Conservation (phyloP, 2,329 filamentous ascomycete species). For the Pyrenophora teres region DNA sequence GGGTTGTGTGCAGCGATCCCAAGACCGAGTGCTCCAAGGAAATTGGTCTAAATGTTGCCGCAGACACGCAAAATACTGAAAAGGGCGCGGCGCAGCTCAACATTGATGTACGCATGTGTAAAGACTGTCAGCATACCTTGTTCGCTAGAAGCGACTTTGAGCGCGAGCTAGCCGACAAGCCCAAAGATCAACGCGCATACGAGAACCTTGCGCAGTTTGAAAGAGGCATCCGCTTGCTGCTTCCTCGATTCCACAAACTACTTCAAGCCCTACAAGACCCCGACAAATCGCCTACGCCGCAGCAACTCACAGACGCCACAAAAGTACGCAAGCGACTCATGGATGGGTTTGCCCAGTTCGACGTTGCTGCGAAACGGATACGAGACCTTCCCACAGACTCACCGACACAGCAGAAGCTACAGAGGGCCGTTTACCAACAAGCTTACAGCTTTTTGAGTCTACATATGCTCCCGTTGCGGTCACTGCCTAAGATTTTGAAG, state of each 20-base stretch:
- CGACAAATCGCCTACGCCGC: constrained; percentile 65
- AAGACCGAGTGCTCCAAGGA: constrained; percentile 84
- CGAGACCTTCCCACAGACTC: constrained; percentile 77
- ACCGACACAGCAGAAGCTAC: constrained; percentile 72
- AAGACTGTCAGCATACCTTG: constrained; percentile 76
- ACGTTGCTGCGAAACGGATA: constrained; percentile 77
- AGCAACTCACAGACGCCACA: constrained; percentile 81
- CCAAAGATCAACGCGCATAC: constrained; percentile 78
- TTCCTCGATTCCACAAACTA: constrained; percentile 83
- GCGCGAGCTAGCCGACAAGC: constrained; percentile 68
- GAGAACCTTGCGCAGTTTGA: constrained; percentile 86
- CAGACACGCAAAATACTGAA: constrained; percentile 49
- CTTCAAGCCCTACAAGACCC: constrained; percentile 75
- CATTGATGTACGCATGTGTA: constrained; percentile 88
- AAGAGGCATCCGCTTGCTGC: constrained; percentile 77
- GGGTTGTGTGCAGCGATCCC: constrained; percentile 88
- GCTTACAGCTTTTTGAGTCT: constrained; percentile 83
- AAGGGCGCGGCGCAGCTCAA: constrained; percentile 62
- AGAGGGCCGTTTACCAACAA: constrained; percentile 80
- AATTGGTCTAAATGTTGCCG: constrained; percentile 76
- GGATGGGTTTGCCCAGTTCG: constrained; percentile 88
- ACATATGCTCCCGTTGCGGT: constrained; percentile 83
- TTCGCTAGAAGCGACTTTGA: constrained; percentile 79
- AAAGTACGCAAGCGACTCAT: constrained; percentile 89
- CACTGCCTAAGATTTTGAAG: constrained; percentile 54